These are phyloP conservation scores for Lyophyllum semitale DNA, from an alignment of 768 basidiomycete species.

Conservation along the genomic window DNA sequence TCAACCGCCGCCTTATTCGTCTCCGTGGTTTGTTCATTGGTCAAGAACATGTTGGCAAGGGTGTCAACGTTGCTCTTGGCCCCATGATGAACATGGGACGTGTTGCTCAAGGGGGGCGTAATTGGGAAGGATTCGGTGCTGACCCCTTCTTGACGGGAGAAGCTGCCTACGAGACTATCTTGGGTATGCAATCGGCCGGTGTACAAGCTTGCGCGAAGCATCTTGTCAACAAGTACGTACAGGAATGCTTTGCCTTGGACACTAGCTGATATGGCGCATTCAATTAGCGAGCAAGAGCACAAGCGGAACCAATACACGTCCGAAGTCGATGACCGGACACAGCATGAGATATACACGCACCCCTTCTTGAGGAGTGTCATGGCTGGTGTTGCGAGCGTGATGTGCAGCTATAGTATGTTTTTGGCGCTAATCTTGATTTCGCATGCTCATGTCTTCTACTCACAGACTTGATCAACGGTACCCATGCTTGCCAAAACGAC, in stretches of 20 bases:
- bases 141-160: slow-evolving; percentile 77
- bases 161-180: slow-evolving; percentile 73
- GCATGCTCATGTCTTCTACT: too few species aligned
- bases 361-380: slow-evolving; percentile 72
- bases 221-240: slow-evolving; percentile 66
- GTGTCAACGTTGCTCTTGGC: slow-evolving; percentile 67
- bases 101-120: slow-evolving; percentile 67
- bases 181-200: slow-evolving; percentile 77
- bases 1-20: slow-evolving; percentile 59
- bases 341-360: slow-evolving; percentile 74
- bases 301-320: slow-evolving; percentile 55
- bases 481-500: slow-evolving; percentile 76
- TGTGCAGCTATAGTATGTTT: slow-evolving; percentile 74
- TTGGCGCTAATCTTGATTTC: neutral
- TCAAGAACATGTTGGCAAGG: slow-evolving; percentile 69
- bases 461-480: slow-evolving; percentile 71
- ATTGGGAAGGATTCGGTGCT: slow-evolving; percentile 82
- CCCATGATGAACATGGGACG: slow-evolving; percentile 74
- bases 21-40: slow-evolving; percentile 72
- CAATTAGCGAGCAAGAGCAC: slow-evolving; percentile 66
- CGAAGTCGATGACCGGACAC: slow-evolving; percentile 77
- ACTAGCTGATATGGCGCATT: neutral
- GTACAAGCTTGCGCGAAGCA: slow-evolving; percentile 90
- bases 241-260: slow-evolving; percentile 40
- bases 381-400: slow-evolving; percentile 71